These are phyloP conservation scores for Coemansia sp. DNA, from an alignment of 192 early-diverging fungal genomes.

Conservation along the genomic window DNA sequence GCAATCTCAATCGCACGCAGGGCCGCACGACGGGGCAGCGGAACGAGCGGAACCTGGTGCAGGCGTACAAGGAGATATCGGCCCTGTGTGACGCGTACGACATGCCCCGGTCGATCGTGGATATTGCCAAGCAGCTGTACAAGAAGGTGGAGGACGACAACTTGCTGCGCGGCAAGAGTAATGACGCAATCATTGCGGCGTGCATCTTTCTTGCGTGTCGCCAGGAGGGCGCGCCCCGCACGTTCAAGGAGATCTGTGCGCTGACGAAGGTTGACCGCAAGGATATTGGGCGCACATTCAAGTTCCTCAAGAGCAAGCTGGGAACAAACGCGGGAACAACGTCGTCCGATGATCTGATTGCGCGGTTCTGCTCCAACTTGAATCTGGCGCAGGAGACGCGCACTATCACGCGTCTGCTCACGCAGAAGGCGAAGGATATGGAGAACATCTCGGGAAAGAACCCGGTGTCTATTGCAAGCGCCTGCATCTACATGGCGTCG, in stretches of 20 bases:
- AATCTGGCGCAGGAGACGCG: conserved; percentile 68
- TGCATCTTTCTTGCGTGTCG: conserved; percentile 94
- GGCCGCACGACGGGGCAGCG: conserved; percentile 70
- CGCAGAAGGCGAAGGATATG: conserved; percentile 73
- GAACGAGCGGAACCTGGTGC: conserved; percentile 74
- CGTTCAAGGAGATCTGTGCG: conserved; percentile 92
- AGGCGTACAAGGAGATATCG: conserved; percentile 85
- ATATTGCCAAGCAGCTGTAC: conserved; percentile 92
- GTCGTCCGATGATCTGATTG: conserved; percentile 73
- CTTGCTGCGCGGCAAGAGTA: conserved; percentile 76
- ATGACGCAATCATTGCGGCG: conserved; percentile 84
- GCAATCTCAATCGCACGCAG: conserved; percentile 48
- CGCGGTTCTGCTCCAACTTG: conserved; percentile 82
- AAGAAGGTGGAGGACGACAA: conserved; percentile 89
- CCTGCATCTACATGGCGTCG: conserved; percentile 85
- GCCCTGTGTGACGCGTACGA: conserved; percentile 86
- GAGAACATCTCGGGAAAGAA: conserved; percentile 90
- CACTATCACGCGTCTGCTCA: conserved; percentile 69
- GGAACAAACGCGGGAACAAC: conserved; percentile 63
- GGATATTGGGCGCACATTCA: conserved; percentile 83
- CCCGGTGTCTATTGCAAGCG: conserved; percentile 91
- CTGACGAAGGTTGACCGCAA: conserved; percentile 91
- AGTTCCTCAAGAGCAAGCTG: conserved; percentile 55
- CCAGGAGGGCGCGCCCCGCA: conserved; percentile 78
- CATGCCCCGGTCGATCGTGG: conserved; percentile 74